These are phyloP conservation scores for Penicillium aurantiogriseum DNA, from an alignment of 2,329 filamentous ascomycete species.

Conservation along the genomic window DNA sequence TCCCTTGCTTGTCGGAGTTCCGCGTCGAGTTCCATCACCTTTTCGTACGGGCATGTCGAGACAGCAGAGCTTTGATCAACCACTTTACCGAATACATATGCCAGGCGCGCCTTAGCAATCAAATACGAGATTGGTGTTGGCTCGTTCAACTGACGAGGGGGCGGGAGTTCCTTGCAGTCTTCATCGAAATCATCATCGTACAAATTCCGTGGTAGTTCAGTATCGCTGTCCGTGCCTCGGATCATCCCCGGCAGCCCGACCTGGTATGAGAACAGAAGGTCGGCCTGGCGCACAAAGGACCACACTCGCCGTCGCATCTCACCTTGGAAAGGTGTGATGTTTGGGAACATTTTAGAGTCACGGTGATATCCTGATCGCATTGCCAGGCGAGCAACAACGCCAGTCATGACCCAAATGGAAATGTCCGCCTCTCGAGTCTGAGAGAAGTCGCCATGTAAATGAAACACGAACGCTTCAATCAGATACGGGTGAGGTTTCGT, in stretches of 20 bases:
- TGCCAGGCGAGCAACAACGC: slow-evolving; percentile 60
- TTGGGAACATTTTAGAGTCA: slow-evolving; percentile 59
- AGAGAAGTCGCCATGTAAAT: slow-evolving; percentile 61
- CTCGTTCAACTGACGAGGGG: slow-evolving; percentile 56
- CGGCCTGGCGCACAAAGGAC: slow-evolving; percentile 56
- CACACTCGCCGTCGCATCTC: slow-evolving; percentile 56
- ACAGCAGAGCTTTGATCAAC: slow-evolving; percentile 45
- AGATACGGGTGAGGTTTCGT: slow-evolving; percentile 60
- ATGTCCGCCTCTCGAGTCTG: slow-evolving; percentile 60
- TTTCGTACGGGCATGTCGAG: slow-evolving; percentile 55
- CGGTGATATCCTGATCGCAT: slow-evolving; percentile 67
- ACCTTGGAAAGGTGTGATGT: slow-evolving; percentile 60
- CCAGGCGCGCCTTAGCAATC: slow-evolving; percentile 46
- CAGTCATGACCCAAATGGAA: slow-evolving; percentile 59
- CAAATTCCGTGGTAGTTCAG: slow-evolving; percentile 60
- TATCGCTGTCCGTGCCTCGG: slow-evolving; percentile 63
- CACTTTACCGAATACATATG: slow-evolving; percentile 46
- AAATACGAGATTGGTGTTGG: slow-evolving; percentile 56
- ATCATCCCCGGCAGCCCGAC: slow-evolving; percentile 67
- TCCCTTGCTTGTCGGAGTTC: slow-evolving; percentile 58
- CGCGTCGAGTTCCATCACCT: slow-evolving; percentile 59
- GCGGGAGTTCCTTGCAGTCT: slow-evolving; percentile 55
- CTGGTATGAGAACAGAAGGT: slow-evolving; percentile 65
- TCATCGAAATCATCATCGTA: slow-evolving; percentile 65
- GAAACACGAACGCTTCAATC: slow-evolving; percentile 61